A percentile compares a stretch with the other conserved stretches of the same genome.
These are phyloP conservation scores for Globisporangium takayamanum DNA, from an alignment of 352 stramenopile genomes.

Conservation along the genomic window DNA sequence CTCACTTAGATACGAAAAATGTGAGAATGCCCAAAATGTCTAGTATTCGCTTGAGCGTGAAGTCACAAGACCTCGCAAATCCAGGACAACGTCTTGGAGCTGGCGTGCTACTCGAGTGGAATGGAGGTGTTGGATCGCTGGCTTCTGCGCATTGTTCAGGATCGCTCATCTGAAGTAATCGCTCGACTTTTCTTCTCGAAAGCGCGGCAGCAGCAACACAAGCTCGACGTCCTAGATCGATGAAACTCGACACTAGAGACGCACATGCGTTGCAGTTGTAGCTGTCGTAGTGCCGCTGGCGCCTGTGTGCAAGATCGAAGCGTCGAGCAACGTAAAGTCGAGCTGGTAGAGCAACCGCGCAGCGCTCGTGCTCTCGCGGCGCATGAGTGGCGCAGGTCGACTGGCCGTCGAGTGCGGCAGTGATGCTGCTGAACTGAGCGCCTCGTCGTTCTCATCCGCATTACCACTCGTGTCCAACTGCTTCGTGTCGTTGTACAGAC, in stretches of 20 bases:
- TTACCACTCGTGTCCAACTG: neutral
- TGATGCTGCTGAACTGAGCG: neutral
- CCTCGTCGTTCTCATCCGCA: neutral
- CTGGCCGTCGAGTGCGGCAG: neutral
- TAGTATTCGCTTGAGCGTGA: too few relatives aligned
- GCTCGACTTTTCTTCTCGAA: too few relatives aligned
- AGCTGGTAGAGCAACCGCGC: conserved; percentile 12
- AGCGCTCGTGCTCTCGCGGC: conserved; percentile 4
- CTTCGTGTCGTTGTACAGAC: conserved; percentile 2
- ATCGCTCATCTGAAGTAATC: too few relatives aligned
- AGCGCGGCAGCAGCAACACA: too few relatives aligned
- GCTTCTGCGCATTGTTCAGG: too few relatives aligned
- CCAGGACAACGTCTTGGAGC: too few relatives aligned
- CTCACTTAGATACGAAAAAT: too few relatives aligned
- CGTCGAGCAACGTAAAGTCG: conserved; percentile 1
- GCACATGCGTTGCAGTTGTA: neutral
- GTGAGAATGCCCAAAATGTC: too few relatives aligned
- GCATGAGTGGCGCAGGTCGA: neutral
- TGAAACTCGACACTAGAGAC: neutral
- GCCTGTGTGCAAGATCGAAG: neutral
- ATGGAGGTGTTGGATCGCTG: neutral
- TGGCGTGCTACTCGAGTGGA: neutral
- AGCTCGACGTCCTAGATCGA: neutral
- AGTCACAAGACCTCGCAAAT: too few relatives aligned
- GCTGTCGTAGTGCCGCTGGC: neutral